phyloP scores from a whole-genome alignment of 2,329 filamentous ascomycete species.

The Talaromyces amestolkiae region DNA sequence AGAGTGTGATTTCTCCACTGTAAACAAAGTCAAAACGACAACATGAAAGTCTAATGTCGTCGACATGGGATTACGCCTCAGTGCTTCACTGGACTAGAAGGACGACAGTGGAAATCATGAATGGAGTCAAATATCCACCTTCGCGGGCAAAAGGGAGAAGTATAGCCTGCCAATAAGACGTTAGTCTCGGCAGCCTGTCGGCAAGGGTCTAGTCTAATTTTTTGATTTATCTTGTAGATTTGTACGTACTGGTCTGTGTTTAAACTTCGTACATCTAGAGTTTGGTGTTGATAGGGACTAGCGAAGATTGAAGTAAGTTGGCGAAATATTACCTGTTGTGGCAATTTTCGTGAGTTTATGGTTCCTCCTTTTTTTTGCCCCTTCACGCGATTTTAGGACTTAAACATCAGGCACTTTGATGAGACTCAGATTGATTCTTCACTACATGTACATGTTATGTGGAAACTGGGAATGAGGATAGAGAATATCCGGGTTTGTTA shows the following conservation, averaged over 20 bases:
- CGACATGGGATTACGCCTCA: neutral
- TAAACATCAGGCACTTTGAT: neutral
- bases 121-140: neutral
- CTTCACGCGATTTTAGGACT: neutral
- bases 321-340: neutral
- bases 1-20: neutral
- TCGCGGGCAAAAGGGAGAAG: neutral
- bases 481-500: constrained; percentile 6
- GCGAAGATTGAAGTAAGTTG: neutral
- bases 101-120: neutral
- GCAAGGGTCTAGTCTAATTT: neutral
- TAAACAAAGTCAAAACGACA: neutral
- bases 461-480: neutral
- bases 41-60: neutral
- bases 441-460: too few relatives aligned
- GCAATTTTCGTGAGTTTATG: neutral
- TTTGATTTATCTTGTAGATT: neutral
- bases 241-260: neutral
- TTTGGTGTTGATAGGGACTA: neutral
- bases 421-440: neutral
- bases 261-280: neutral
- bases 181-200: neutral
- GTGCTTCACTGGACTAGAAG: neutral
- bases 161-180: neutral
- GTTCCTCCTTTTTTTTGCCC: neutral